Percentiles rank a stretch among this genome's conserved stretches.
Conservation (phyloP, 768 basidiomycete genomes). For the Termitomyces sp. region DNA sequence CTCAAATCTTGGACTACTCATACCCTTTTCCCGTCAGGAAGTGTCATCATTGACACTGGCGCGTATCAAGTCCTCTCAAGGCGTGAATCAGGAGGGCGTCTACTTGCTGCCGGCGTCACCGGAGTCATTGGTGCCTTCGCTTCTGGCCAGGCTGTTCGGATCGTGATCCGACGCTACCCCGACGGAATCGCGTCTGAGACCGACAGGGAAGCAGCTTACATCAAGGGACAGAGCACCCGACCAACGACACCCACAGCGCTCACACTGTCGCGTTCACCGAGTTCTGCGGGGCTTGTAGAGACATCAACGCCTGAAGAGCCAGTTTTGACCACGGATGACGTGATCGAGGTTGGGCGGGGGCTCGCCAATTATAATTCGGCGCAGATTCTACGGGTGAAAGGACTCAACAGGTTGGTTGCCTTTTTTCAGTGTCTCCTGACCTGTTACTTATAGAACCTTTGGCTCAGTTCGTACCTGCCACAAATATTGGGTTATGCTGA, state of each 20-base stretch:
- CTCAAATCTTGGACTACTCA: conserved; percentile 98
- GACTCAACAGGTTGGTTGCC: conserved; percentile 73
- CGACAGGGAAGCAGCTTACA: conserved; percentile 26
- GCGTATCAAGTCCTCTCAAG: conserved; percentile 83
- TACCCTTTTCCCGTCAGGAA: conserved; percentile 85
- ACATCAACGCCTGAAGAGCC: conserved; percentile 19
- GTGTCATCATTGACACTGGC: conserved; percentile 82
- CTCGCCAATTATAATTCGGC: conserved; percentile 94
- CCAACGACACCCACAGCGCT: conserved; percentile 50
- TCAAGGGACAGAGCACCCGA: conserved; percentile 34
- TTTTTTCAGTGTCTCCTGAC: neutral
- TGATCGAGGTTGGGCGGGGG: conserved; percentile 89
- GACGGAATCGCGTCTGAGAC: conserved; percentile 20
- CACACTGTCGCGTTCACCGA: conserved; percentile 33
- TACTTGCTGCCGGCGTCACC: conserved; percentile 89
- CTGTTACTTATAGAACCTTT: conserved; percentile 11
- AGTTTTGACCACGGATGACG: conserved; percentile 36
- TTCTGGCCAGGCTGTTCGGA: conserved; percentile 88
- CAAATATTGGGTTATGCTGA: conserved; percentile 89
- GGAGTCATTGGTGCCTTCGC: conserved; percentile 88
- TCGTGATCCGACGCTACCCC: conserved; percentile 49
- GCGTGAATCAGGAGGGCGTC: conserved; percentile 82
- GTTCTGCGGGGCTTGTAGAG: conserved; percentile 22
- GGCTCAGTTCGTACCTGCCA: conserved; percentile 67
- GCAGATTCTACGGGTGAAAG: conserved; percentile 85